phyloP scores from a whole-genome alignment of 768 basidiomycete species.

The Lanmaoa rubissima region DNA sequence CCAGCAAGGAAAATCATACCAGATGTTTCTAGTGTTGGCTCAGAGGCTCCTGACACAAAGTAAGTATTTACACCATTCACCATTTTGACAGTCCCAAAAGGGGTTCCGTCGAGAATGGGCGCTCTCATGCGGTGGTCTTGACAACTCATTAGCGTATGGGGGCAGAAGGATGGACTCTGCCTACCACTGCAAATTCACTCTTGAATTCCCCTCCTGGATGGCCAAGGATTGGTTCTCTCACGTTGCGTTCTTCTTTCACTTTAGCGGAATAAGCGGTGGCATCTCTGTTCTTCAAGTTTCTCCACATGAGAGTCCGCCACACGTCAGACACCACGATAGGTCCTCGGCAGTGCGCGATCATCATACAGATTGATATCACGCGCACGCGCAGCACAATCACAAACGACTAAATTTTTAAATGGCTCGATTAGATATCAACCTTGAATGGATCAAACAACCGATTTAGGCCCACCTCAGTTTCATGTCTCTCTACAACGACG shows the following conservation, averaged over 20 bases:
- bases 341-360: no score
- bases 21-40: constrained; percentile 6
- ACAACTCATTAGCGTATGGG: constrained; percentile 5
- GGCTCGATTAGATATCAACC: neutral
- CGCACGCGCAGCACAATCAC: neutral
- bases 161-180: neutral
- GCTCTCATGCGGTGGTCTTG: constrained; percentile 37
- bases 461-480: neutral
- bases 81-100: constrained; percentile 38
- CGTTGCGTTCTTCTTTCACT: no score
- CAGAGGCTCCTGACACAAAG: constrained; percentile 32
- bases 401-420: neutral
- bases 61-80: constrained; percentile 41
- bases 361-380: no score
- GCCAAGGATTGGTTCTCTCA: neutral
- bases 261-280: no score
- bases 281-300: no score
- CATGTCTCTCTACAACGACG: constrained; percentile 1
- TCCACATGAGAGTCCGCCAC: no score
- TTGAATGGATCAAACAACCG: neutral
- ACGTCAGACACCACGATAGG: no score
- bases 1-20: constrained; percentile 55
- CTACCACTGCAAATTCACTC: no score
- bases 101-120: constrained; percentile 44
- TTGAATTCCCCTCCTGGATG: no score